Base-by-base conservation (phyloP, 164 flowering plant species). In the Liriodendron chinense region DNA sequence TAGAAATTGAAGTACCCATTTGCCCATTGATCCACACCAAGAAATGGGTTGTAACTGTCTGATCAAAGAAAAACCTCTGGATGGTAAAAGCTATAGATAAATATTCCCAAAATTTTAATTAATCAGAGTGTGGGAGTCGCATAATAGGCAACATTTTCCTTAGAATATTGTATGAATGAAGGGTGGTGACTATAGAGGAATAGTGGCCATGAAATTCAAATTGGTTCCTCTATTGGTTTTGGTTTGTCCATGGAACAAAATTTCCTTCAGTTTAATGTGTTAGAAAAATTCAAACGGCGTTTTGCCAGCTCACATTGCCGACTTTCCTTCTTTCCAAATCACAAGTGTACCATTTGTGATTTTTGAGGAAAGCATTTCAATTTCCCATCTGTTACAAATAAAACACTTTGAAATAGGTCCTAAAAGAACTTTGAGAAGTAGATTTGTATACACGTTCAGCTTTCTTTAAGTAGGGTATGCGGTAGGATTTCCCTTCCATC, bases 401-500 rank as follows among this genome's bases (percentile, higher is more conserved):
- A 8, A 65, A 70, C 34, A 34, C 48, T 10, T 25, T 14, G 2
- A 57, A 57, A 13, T 57, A 7, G 8, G 5, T 14, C n/a, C n/a
- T 14, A 20, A 12, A 57, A 57, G n/a, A 57, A 14, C n/a, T 57
- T 57, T 10, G 13, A 57, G 20, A 57, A 13, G n/a, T 13, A 57
- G 3, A 57, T 57, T 57, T 57, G 7, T 13, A 57, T 13, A 9
- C 25, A 28, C n/a, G 18, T 69, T 21, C 71, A n/a, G 28, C 71
- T 43, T 69, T 20, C 43, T 69, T 69, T 47, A 69, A 20, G 56
- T n/a, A 69, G 14, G 53, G 20, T 8, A 69, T 10, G 6, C 13
- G 56, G 24, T 69, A 22, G 1, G 71, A 47, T 69, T 48, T 69
- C 47, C 24, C 71, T 69, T 69, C 71, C 12, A 24, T 69, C 71